Percentiles rank a stretch among this genome's conserved stretches.
phyloP scores from a whole-genome alignment of 2,329 filamentous ascomycete genomes.

The Fusarium sp. region DNA sequence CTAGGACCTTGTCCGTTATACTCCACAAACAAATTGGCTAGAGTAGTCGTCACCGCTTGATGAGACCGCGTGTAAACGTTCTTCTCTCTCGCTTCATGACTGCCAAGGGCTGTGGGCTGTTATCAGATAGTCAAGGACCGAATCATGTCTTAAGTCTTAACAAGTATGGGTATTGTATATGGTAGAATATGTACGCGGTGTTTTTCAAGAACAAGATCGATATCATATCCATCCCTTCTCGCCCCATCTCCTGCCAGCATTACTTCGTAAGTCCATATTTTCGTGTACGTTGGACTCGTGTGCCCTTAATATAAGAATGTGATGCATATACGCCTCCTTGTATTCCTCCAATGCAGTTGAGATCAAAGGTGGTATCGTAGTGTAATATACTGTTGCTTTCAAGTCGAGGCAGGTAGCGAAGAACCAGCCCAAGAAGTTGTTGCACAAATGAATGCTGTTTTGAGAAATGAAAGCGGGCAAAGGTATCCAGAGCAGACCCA shows the following conservation, averaged over 20 bases:
- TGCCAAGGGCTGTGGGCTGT: background rate
- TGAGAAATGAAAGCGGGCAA: slow-evolving; percentile 3
- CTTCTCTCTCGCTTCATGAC: background rate
- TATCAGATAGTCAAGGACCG: background rate
- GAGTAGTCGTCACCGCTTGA: background rate
- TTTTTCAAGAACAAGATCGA: slow-evolving; percentile 17
- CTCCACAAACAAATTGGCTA: slow-evolving; percentile 1
- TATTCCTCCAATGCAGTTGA: slow-evolving; percentile 5
- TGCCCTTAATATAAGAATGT: slow-evolving; percentile 12
- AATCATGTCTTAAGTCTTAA: slow-evolving; percentile 25
- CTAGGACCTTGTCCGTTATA: slow-evolving; percentile 2
- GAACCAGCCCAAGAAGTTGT: background rate
- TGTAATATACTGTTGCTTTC: slow-evolving; percentile 20
- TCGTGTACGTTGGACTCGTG: slow-evolving; percentile 31
- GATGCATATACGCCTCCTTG: slow-evolving; percentile 17
- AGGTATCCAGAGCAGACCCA: slow-evolving; percentile 1
- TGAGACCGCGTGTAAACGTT: background rate
- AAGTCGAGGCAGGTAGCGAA: background rate
- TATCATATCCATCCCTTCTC: slow-evolving; percentile 12
- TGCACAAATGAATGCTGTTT: slow-evolving; percentile 3
- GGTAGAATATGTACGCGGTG: slow-evolving; percentile 31
- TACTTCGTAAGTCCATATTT: slow-evolving; percentile 35
- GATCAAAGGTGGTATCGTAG: slow-evolving; percentile 12
- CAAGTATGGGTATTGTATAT: slow-evolving; percentile 41
- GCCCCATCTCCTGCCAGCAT: slow-evolving; percentile 28